Evolutionary conservation across 2,329 filamentous ascomycete species (phyloP).

Genomic region (Colletotrichum nymphaeae): DNA sequence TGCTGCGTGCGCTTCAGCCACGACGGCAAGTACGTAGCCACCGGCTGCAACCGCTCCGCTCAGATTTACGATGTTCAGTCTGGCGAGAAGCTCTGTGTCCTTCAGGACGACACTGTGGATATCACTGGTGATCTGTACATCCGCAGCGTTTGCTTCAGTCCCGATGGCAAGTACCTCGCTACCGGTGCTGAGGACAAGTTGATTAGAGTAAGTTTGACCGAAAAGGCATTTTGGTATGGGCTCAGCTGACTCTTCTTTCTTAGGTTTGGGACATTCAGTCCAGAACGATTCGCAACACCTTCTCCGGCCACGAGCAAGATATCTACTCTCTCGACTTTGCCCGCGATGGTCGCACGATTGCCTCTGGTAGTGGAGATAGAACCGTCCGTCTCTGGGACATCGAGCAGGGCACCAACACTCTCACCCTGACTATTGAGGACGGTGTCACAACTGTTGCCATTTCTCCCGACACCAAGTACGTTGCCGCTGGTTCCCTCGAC

Average conservation of each 20-base stretch:
- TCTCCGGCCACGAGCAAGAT: conserved; percentile 97
- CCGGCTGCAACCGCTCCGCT: conserved; percentile 98
- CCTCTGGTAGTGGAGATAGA: conserved; percentile 93
- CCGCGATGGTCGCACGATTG: conserved; percentile 91
- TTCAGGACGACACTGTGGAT: conserved; percentile 90
- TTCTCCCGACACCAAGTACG: conserved; percentile 92
- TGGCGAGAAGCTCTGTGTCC: conserved; percentile 87
- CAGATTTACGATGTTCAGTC: conserved; percentile 96
- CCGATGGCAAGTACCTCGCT: conserved; percentile 91
- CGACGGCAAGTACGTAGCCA: conserved; percentile 95
- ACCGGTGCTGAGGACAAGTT: conserved; percentile 98
- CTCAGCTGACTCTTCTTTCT: conserved; percentile 30
- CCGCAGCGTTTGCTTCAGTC: conserved; percentile 97
- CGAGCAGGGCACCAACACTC: conserved; percentile 81
- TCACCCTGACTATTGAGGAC: conserved; percentile 93
- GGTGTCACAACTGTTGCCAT: conserved; percentile 98
- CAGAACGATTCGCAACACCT: conserved; percentile 89
- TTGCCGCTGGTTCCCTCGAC: conserved; percentile 94
- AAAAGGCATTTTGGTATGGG: neutral
- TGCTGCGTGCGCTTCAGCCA: conserved; percentile 98
- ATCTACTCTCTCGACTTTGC: conserved; percentile 98
- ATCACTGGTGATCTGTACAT: conserved; percentile 96
- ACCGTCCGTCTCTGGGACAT: conserved; percentile 98
- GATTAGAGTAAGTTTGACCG: conserved; percentile 78
- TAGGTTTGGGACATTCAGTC: conserved; percentile 94